Evolutionary conservation across 768 basidiomycete genomes (phyloP).

Genomic region (Serendipita sp.): DNA sequence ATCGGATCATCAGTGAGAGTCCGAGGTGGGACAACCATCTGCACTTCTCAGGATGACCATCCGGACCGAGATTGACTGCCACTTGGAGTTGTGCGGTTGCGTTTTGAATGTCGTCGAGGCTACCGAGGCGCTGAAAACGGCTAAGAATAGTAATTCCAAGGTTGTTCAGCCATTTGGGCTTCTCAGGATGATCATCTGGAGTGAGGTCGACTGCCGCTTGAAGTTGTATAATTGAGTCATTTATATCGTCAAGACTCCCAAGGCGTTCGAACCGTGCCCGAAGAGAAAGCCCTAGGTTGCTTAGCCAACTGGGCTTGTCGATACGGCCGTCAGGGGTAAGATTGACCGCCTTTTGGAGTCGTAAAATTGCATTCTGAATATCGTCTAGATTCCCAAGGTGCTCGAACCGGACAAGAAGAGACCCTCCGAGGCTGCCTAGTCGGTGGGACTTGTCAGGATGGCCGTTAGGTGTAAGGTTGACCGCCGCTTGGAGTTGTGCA

Average conservation of each 20-base stretch:
- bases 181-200: slow-evolving; percentile 9
- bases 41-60: background rate
- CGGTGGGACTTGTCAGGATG: background rate
- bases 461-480: slow-evolving; percentile 10
- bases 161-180: slow-evolving; percentile 6
- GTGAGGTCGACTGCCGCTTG: slow-evolving; percentile 9
- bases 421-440: slow-evolving; percentile 9
- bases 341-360: slow-evolving; percentile 5
- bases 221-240: background rate
- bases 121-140: slow-evolving; percentile 6
- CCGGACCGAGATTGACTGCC: background rate
- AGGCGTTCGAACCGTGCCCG: background rate
- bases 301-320: background rate
- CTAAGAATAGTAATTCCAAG: slow-evolving; percentile 9
- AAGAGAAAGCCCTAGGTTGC: background rate
- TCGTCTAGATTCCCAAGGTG: slow-evolving; percentile 7
- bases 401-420: slow-evolving; percentile 8
- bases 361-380: slow-evolving; percentile 7
- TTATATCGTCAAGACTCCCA: background rate
- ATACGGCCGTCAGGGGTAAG: slow-evolving; percentile 8
- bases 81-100: background rate
- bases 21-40: background rate
- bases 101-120: background rate
- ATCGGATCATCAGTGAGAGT: slow-evolving; percentile 6
- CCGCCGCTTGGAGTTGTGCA: background rate